These are phyloP conservation scores for Arthrobotrys pseudoclavata DNA, from an alignment of 2,329 filamentous ascomycete species.

Conservation along the genomic window DNA sequence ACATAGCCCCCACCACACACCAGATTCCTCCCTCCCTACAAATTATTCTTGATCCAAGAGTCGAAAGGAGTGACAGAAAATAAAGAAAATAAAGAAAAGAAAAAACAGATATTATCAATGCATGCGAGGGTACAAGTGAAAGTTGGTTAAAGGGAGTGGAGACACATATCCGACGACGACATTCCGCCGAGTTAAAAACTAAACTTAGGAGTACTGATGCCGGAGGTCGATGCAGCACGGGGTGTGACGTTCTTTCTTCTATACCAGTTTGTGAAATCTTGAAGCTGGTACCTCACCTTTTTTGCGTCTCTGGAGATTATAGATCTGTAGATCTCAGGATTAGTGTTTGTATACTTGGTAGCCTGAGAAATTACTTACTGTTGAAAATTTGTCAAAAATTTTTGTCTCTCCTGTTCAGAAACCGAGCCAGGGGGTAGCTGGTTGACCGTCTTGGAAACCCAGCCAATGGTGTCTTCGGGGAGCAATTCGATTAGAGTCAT, in stretches of 20 bases:
- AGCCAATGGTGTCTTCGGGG: slow-evolving; percentile 81
- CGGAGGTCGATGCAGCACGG: slow-evolving; percentile 68
- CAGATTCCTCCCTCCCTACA: slow-evolving; percentile 1
- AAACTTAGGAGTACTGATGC: slow-evolving; percentile 58
- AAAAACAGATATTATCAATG: slow-evolving; percentile 8
- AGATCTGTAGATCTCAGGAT: slow-evolving; percentile 50
- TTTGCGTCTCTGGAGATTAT: slow-evolving; percentile 62
- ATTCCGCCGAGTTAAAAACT: slow-evolving; percentile 28
- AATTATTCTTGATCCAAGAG: neutral
- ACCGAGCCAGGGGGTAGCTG: slow-evolving; percentile 87
- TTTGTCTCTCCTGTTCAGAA: slow-evolving; percentile 81
- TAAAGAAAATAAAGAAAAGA: neutral
- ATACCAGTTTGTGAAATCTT: slow-evolving; percentile 97
- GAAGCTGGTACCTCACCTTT: slow-evolving; percentile 70
- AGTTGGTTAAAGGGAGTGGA: slow-evolving; percentile 9
- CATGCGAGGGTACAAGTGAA: slow-evolving; percentile 19
- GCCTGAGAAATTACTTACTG: slow-evolving; percentile 67
- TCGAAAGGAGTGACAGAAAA: slow-evolving; percentile 2
- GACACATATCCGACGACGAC: slow-evolving; percentile 15
- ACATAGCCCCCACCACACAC: neutral
- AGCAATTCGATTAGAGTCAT: slow-evolving; percentile 89
- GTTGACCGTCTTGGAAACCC: slow-evolving; percentile 86
- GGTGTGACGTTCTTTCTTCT: slow-evolving; percentile 95
- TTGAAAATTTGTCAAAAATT: slow-evolving; percentile 83
- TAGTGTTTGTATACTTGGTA: slow-evolving; percentile 9